Evolutionary conservation across 495 filamentous ascomycete species (phyloP).

Genomic region (Penicillium fimorum): DNA sequence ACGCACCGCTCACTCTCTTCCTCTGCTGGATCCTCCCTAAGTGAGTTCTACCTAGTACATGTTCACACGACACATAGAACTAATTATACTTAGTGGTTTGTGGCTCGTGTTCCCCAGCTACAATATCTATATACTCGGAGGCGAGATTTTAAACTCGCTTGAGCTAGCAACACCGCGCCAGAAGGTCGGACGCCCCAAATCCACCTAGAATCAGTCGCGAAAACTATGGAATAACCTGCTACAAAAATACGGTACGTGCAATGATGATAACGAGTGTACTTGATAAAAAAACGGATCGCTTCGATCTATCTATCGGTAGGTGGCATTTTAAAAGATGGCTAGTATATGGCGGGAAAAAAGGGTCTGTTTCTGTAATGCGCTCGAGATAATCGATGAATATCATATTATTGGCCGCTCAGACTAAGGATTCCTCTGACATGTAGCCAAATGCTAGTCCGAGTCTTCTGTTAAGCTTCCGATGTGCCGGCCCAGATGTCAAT

Average conservation of each 20-base stretch:
- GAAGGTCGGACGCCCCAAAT: slow-evolving; percentile 36
- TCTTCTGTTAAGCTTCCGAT: slow-evolving; percentile 3
- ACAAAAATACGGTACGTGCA: background rate
- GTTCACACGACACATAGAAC: background rate
- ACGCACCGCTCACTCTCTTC: slow-evolving; percentile 54
- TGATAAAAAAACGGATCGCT: background rate
- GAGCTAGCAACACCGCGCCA: slow-evolving; percentile 45
- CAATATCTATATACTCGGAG: slow-evolving; percentile 66
- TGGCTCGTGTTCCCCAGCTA: slow-evolving; percentile 76
- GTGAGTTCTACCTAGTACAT: slow-evolving; percentile 48
- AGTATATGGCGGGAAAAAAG: background rate
- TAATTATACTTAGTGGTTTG: slow-evolving; percentile 55
- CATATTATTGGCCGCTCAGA: background rate
- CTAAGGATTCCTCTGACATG: background rate
- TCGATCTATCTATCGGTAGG: background rate
- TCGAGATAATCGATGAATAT: background rate
- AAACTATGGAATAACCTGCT: background rate
- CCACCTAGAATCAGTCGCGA: slow-evolving; percentile 18
- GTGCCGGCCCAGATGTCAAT: slow-evolving; percentile 6
- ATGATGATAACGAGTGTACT: background rate
- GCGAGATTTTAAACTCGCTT: slow-evolving; percentile 68
- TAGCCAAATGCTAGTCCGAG: background rate
- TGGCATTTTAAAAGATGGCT: background rate
- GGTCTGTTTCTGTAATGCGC: background rate
- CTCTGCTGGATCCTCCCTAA: slow-evolving; percentile 78